A percentile compares a stretch with the other conserved stretches of the same genome.
phyloP scores from a whole-genome alignment of 805 yeast species.

The Kockiozyma suomiensis region DNA sequence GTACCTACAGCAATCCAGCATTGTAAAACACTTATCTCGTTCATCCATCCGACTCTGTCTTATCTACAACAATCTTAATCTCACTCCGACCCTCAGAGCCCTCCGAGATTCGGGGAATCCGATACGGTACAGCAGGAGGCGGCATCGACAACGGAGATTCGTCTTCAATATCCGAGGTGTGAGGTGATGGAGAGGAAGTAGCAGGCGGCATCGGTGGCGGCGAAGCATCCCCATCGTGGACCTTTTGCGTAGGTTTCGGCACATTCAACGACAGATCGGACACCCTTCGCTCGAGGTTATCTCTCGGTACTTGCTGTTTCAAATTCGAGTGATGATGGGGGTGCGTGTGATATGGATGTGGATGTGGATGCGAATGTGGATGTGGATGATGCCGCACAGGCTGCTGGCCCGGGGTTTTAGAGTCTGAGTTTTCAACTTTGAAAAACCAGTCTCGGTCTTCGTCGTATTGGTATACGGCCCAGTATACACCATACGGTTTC shows the following conservation, averaged over 20 bases:
- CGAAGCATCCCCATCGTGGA: constrained; percentile 13
- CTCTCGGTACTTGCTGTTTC: constrained; percentile 2
- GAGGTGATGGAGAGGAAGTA: not conserved
- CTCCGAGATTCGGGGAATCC: not conserved
- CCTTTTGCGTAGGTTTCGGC: not conserved
- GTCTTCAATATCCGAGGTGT: not conserved
- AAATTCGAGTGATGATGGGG: constrained; percentile 11
- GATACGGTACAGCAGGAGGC: not conserved
- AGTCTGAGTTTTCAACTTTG: constrained; percentile 52
- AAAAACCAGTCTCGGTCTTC: constrained; percentile 77
- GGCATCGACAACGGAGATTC: constrained; percentile 5
- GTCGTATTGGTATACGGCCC: constrained; percentile 85
- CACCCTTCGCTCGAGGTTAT: constrained; percentile 4
- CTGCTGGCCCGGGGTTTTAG: not conserved
- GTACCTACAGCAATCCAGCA: not conserved
- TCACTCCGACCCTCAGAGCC: not conserved
- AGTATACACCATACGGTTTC: constrained; percentile 93
- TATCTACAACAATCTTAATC: not conserved
- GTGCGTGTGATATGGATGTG: constrained; percentile 1
- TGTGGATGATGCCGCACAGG: not conserved
- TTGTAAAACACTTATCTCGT: not conserved
- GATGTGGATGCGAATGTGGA: not conserved
- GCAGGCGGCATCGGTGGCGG: constrained; percentile 4
- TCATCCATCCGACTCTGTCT: not conserved
- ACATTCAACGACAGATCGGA: constrained; percentile 7